Evolutionary conservation across 495 filamentous ascomycete species (phyloP).

Genomic region (Talaromyces adpressus): DNA sequence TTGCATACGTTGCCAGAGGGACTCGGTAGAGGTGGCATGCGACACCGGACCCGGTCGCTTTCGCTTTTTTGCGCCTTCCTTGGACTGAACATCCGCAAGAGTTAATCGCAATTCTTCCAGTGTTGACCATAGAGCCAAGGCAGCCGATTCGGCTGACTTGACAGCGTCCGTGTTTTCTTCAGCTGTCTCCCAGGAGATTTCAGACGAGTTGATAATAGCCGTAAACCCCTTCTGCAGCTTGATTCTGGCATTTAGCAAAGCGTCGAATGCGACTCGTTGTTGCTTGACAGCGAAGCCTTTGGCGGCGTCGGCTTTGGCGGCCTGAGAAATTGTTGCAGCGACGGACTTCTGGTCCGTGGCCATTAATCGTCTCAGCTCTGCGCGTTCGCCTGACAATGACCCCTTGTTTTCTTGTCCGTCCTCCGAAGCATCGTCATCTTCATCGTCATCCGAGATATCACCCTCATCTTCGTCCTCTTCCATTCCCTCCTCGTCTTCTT

Average conservation of each 20-base stretch:
- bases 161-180: conserved; percentile 39
- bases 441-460: conserved; percentile 27
- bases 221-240: conserved; percentile 84
- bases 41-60: conserved; percentile 45
- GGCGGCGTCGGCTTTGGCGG: conserved; percentile 67
- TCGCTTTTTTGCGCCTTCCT: conserved; percentile 48
- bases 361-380: conserved; percentile 62
- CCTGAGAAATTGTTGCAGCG: conserved; percentile 60
- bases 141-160: conserved; percentile 79
- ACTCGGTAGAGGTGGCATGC: conserved; percentile 37
- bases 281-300: conserved; percentile 82
- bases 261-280: conserved; percentile 79
- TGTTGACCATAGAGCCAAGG: conserved; percentile 77
- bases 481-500: conserved; percentile 13
- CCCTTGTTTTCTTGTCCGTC: conserved; percentile 29
- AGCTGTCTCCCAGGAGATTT: conserved; percentile 26
- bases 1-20: conserved; percentile 69
- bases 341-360: conserved; percentile 63
- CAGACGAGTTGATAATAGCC: conserved; percentile 67
- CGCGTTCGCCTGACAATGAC: conserved; percentile 31
- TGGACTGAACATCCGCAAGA: conserved; percentile 43
- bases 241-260: conserved; percentile 79
- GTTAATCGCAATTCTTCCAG: conserved; percentile 65
- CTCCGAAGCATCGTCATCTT: conserved; percentile 34
- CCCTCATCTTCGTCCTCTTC: conserved; percentile 23